phyloP scores from a whole-genome alignment of 2,329 filamentous ascomycete genomes.

The Phaeosphaeriaceae sp. region DNA sequence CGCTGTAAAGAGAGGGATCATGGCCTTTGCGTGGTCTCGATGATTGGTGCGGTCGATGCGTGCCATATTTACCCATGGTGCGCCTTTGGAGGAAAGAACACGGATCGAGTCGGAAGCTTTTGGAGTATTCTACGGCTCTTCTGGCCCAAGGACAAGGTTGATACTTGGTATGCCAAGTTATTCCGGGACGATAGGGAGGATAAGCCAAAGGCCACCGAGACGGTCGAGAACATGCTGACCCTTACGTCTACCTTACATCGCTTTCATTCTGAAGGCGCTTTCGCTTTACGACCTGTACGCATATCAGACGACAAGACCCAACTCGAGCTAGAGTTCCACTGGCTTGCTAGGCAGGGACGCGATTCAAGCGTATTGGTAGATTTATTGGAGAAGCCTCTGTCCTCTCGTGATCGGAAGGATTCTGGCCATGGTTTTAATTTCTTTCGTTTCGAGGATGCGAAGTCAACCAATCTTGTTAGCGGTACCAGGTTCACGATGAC shows the following conservation, averaged over 20 bases:
- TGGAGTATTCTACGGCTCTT: slow-evolving; percentile 13
- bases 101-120: slow-evolving; percentile 8
- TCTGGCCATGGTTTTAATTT: slow-evolving; percentile 6
- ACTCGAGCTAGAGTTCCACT: slow-evolving; percentile 27
- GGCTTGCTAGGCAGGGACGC: slow-evolving; percentile 17
- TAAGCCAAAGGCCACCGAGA: slow-evolving; percentile 9
- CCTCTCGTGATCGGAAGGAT: slow-evolving; percentile 13
- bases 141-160: slow-evolving; percentile 10
- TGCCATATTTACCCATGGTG: slow-evolving; percentile 28
- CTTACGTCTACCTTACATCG: slow-evolving; percentile 17
- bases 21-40: slow-evolving; percentile 19
- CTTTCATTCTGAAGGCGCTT: slow-evolving; percentile 19
- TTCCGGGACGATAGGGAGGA: no score
- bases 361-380: slow-evolving; percentile 10
- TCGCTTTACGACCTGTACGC: slow-evolving; percentile 23
- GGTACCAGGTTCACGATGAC: slow-evolving; percentile 20
- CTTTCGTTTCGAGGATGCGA: slow-evolving; percentile 10
- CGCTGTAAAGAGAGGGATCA: slow-evolving; percentile 18
- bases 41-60: slow-evolving; percentile 18
- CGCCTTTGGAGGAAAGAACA: slow-evolving; percentile 11
- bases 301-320: slow-evolving; percentile 23
- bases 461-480: slow-evolving; percentile 14
- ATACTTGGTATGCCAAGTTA: slow-evolving; percentile 4
- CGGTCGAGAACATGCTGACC: slow-evolving; percentile 23
- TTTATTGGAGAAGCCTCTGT: slow-evolving; percentile 14